phyloP scores from a whole-genome alignment of 768 basidiomycete species.

The Mycena chlorophos region DNA sequence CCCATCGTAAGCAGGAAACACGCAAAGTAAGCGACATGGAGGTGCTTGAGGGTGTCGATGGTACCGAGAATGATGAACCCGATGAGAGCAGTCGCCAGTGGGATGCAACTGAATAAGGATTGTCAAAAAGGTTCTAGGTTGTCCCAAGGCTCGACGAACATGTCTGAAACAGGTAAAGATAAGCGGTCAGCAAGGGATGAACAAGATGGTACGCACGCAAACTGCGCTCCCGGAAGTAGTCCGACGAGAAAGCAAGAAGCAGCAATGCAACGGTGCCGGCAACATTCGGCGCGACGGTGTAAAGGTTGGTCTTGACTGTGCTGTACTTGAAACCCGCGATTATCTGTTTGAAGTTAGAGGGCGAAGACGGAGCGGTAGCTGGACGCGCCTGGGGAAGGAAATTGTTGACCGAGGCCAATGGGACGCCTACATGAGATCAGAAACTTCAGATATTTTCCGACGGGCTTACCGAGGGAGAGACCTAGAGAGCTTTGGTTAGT shows the following conservation, averaged over 20 bases:
- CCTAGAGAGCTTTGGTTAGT: constrained; percentile 10
- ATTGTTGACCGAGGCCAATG: constrained; percentile 53
- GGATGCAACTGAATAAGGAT: constrained; percentile 36
- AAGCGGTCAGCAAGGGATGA: constrained; percentile 19
- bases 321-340: constrained; percentile 19
- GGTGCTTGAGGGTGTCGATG: constrained; percentile 41
- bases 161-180: constrained; percentile 1
- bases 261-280: constrained; percentile 48
- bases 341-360: constrained; percentile 35
- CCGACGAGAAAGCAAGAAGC: constrained; percentile 50
- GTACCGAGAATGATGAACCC: constrained; percentile 50
- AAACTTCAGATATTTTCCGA: not conserved
- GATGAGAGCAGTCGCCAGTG: constrained; percentile 37
- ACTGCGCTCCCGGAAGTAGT: constrained; percentile 52
- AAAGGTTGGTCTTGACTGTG: constrained; percentile 51
- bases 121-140: not conserved
- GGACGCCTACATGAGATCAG: constrained; percentile 35
- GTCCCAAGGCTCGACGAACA: constrained; percentile 15
- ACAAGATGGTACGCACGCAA: constrained; percentile 39
- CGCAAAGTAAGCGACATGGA: constrained; percentile 52
- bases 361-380: constrained; percentile 42
- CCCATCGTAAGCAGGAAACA: constrained; percentile 55
- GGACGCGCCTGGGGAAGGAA: constrained; percentile 44
- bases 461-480: not conserved
- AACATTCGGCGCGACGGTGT: constrained; percentile 54